These are phyloP conservation scores for Pichia inconspicua DNA, from an alignment of 1,139 yeast genomes.

Conservation along the genomic window DNA sequence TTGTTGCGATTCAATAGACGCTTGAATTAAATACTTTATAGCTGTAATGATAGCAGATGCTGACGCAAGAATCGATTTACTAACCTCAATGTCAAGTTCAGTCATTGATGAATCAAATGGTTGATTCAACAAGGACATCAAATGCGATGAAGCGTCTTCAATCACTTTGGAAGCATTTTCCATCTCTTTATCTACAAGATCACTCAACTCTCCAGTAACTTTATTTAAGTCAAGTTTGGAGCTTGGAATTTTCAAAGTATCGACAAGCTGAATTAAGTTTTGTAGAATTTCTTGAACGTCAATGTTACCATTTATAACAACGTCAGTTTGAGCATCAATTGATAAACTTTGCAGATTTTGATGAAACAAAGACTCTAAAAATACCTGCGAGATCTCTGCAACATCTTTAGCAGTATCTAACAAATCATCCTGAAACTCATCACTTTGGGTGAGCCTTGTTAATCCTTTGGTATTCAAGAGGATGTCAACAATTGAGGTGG, in stretches of 20 bases:
- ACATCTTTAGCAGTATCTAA: slow-evolving; percentile 45
- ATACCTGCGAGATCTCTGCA: slow-evolving; percentile 55
- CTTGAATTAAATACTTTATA: slow-evolving; percentile 59
- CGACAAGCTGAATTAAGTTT: slow-evolving; percentile 47
- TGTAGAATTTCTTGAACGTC: slow-evolving; percentile 69
- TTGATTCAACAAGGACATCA: slow-evolving; percentile 43
- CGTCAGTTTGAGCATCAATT: slow-evolving; percentile 62
- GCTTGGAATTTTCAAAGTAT: slow-evolving; percentile 44
- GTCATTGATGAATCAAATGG: slow-evolving; percentile 47
- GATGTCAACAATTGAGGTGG: slow-evolving; percentile 58
- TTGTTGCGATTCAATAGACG: slow-evolving; percentile 75
- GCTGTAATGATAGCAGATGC: slow-evolving; percentile 81
- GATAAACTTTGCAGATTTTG: slow-evolving; percentile 40
- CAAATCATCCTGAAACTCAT: slow-evolving; percentile 45
- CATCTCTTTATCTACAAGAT: slow-evolving; percentile 69
- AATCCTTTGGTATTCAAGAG: slow-evolving; percentile 67
- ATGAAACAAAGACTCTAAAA: slow-evolving; percentile 54
- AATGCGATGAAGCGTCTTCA: slow-evolving; percentile 54
- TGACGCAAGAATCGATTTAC: slow-evolving; percentile 69
- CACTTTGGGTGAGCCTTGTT: slow-evolving; percentile 41
- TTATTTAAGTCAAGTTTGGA: slow-evolving; percentile 26
- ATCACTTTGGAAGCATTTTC: slow-evolving; percentile 64
- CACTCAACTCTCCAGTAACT: slow-evolving; percentile 40
- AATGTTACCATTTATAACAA: slow-evolving; percentile 67
- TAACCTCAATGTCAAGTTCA: slow-evolving; percentile 60